Evolutionary conservation across 768 basidiomycete genomes (phyloP), one percentile per base, ranked within the genome.

Genomic region (Lactarius sp.): DNA sequence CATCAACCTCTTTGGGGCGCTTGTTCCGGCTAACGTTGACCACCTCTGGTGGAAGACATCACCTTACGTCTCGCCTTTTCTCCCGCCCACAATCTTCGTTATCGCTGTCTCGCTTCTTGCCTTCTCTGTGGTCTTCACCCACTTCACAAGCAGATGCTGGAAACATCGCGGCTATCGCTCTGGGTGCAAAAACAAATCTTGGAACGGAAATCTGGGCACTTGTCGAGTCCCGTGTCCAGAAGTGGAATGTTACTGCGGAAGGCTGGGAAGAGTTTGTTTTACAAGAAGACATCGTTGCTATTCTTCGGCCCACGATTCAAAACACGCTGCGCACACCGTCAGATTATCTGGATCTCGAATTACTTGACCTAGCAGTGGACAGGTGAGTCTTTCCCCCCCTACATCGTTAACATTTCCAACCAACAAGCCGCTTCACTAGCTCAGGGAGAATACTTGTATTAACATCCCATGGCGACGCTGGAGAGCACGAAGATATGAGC

Each of bases 11-110:
- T 2, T 75, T 74, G 34, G 90, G 90, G 16, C 79, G 77, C 36
- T 75, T 91, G 50, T 88, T 87, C 69, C 83, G 87, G 14, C 71
- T 92, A 33, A 75, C 76, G 6, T 75, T 92, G 8, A 81, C 86
- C 1, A 86, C 88, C 0, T 80, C 84, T 20, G 86, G 86, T 36
- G 88, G 88, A 49, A 87, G 84, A 73, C 79, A 85, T 53, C 83
- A 85, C 50, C 71, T 90, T 16, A 77, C 81, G 1, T 74, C 78
- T 3, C 85, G 82, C 42, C 70, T 74, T n/a, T 91, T 91, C 72
- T 79, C 86, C 12, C 82, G 81, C 22, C 82, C 83, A 4, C 73
- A 80, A 12, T 74, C 78, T 14, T 70, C 78, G 1, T 72, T 81
- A 7, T 80, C 79, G 7, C 69, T 83, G 51, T 69, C 78, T 16